Evolutionary conservation across 108 stramenopile genomes (phyloP).

Genomic region (Conticribra weissflogii): DNA sequence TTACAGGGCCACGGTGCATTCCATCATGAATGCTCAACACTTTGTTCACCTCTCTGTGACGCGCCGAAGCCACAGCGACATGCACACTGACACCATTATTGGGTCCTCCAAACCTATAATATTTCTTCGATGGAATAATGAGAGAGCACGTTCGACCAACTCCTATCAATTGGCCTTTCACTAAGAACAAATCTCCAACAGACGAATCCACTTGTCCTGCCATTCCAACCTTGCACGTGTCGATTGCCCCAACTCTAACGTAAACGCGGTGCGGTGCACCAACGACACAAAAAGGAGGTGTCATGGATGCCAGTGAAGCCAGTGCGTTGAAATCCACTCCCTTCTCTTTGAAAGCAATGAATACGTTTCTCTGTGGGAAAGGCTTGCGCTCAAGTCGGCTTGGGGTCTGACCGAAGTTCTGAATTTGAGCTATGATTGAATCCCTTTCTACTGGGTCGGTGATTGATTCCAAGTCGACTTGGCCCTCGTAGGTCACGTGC

Average conservation of each 20-base stretch:
- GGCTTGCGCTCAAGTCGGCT: conserved; percentile 84
- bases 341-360: conserved; percentile 57
- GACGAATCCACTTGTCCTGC: conserved; percentile 67
- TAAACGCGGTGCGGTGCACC: conserved; percentile 87
- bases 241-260: conserved; percentile 58
- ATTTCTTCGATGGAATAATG: conserved; percentile 75
- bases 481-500: conserved; percentile 97
- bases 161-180: conserved; percentile 82
- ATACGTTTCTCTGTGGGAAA: conserved; percentile 63
- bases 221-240: conserved; percentile 75
- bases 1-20: conserved; percentile 87
- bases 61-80: conserved; percentile 61
- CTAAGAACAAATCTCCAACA: conserved; percentile 86
- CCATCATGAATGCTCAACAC: conserved; percentile 91
- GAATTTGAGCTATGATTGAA: conserved; percentile 96
- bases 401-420: conserved; percentile 98
- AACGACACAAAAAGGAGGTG: conserved; percentile 95
- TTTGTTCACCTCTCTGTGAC: conserved; percentile 83
- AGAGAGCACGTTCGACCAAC: conserved; percentile 80
- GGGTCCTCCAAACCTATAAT: conserved; percentile 76
- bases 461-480: conserved; percentile 93
- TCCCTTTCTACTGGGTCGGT: conserved; percentile 85
- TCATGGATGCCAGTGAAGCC: conserved; percentile 80
- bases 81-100: conserved; percentile 89
- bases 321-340: conserved; percentile 84